These are phyloP conservation scores for Elymus sibiricus DNA, from an alignment of 176 grass and related monocot genomes.

Conservation along the genomic window DNA sequence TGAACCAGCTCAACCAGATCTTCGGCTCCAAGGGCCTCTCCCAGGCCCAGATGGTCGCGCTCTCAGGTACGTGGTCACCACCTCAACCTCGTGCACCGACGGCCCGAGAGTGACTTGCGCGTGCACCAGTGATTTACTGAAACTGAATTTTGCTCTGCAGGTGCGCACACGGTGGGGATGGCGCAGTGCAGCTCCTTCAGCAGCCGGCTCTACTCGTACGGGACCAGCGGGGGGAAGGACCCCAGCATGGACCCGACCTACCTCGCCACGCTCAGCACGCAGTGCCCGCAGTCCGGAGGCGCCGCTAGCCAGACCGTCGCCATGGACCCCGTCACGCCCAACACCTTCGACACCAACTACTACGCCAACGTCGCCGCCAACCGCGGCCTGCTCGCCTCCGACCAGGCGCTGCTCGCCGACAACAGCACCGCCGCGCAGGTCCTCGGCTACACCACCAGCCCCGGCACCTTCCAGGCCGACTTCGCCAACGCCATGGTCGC, in stretches of 20 bases:
- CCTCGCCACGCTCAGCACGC: conserved; percentile 36
- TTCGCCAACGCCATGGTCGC: conserved; percentile 70
- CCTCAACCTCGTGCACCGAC: too few species aligned
- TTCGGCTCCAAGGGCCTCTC: conserved; percentile 57
- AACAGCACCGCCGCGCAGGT: conserved; percentile 48
- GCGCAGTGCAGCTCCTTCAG: conserved; percentile 78
- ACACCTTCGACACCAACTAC: conserved; percentile 77
- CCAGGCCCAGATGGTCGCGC: conserved; percentile 55
- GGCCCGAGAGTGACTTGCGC: too few species aligned
- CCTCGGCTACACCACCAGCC: conserved; percentile 42
- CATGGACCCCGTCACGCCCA: conserved; percentile 68
- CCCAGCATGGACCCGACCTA: conserved; percentile 64
- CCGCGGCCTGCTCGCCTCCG: conserved; percentile 75
- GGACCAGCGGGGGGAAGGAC: conserved; percentile 40
- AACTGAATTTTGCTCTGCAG: not conserved
- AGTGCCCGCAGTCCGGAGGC: conserved; percentile 54
- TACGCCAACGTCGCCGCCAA: conserved; percentile 48
- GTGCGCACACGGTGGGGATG: conserved; percentile 79
- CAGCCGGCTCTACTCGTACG: conserved; percentile 53
- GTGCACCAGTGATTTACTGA: not conserved
- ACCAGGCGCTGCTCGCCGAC: conserved; percentile 57
- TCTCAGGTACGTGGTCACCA: conserved; percentile 39
- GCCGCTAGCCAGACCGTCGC: conserved; percentile 19
- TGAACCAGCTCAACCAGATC: conserved; percentile 47
- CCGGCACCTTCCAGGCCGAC: conserved; percentile 42